Evolutionary conservation across 805 yeast genomes (phyloP).

Genomic region (Candida dajiaensis): DNA sequence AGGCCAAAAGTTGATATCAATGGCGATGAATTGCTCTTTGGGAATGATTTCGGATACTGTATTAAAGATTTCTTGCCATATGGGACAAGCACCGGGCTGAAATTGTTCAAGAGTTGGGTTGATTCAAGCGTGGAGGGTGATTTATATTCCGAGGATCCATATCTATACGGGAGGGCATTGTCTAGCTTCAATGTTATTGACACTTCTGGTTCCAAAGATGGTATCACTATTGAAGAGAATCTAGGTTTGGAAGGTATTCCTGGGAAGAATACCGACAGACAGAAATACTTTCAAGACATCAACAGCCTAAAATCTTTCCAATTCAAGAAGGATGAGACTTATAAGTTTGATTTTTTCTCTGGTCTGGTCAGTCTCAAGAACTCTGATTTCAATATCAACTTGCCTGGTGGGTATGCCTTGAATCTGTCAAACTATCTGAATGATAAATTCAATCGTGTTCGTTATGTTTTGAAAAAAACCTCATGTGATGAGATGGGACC

Average conservation of each 20-base stretch:
- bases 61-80: slow-evolving; percentile 53
- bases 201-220: slow-evolving; percentile 6
- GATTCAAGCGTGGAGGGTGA: slow-evolving; percentile 66
- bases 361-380: slow-evolving; percentile 45
- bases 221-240: slow-evolving; percentile 3
- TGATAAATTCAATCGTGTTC: slow-evolving; percentile 38
- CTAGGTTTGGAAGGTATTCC: slow-evolving; percentile 27
- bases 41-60: slow-evolving; percentile 62
- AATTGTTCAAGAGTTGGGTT: slow-evolving; percentile 49
- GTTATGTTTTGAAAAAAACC: slow-evolving; percentile 35
- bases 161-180: slow-evolving; percentile 54
- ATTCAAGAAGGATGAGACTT: slow-evolving; percentile 33
- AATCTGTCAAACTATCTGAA: slow-evolving; percentile 38
- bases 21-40: slow-evolving; percentile 56
- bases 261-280: slow-evolving; percentile 31
- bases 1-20: slow-evolving; percentile 35
- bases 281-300: slow-evolving; percentile 36
- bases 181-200: slow-evolving; percentile 44
- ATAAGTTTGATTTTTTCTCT: slow-evolving; percentile 49
- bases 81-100: slow-evolving; percentile 48
- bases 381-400: slow-evolving; percentile 42
- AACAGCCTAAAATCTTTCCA: slow-evolving; percentile 33
- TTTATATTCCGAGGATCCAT: slow-evolving; percentile 54
- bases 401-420: slow-evolving; percentile 49
- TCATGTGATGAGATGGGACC: slow-evolving; percentile 10